These are phyloP conservation scores for Mrakia hoshinonis DNA, from an alignment of 768 basidiomycete genomes.

Conservation along the genomic window DNA sequence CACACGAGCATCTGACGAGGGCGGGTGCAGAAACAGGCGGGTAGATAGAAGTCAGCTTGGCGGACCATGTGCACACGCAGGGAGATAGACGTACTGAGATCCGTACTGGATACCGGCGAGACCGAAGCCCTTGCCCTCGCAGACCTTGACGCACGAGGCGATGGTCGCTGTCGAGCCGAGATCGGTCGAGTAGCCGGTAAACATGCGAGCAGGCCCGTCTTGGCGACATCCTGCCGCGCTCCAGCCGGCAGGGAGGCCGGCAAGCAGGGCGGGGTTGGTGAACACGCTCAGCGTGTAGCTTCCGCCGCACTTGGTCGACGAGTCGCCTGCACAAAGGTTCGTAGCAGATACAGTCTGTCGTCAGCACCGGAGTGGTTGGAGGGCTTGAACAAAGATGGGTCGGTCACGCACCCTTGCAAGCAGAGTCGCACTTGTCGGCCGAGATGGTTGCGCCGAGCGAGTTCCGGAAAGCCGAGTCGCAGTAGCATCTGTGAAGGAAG, in stretches of 20 bases:
- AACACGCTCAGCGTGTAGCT: not conserved
- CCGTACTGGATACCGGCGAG: not conserved
- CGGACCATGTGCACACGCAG: too few relatives aligned
- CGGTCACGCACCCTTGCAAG: not conserved
- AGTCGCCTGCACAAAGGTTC: not conserved
- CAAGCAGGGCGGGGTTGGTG: not conserved
- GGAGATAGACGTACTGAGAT: not conserved
- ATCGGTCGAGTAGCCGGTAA: not conserved
- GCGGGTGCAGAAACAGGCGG: too few relatives aligned
- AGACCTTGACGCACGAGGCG: not conserved
- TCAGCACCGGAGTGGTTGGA: not conserved
- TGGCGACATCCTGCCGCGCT: not conserved
- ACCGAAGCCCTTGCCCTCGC: not conserved
- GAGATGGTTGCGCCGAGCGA: not conserved
- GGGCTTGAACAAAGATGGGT: not conserved
- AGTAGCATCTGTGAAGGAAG: not conserved
- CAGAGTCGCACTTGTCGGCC: not conserved
- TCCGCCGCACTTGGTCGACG: not conserved
- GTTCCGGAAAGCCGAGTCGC: conserved; percentile 11
- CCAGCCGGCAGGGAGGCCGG: conserved; percentile 8
- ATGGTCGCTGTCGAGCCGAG: not conserved
- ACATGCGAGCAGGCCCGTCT: not conserved
- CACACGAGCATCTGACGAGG: not conserved
- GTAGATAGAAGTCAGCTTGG: too few relatives aligned
- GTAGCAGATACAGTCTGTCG: too few relatives aligned